Evolutionary conservation across 345 rosid species (phyloP).

Genomic region (Salix suchowensis): DNA sequence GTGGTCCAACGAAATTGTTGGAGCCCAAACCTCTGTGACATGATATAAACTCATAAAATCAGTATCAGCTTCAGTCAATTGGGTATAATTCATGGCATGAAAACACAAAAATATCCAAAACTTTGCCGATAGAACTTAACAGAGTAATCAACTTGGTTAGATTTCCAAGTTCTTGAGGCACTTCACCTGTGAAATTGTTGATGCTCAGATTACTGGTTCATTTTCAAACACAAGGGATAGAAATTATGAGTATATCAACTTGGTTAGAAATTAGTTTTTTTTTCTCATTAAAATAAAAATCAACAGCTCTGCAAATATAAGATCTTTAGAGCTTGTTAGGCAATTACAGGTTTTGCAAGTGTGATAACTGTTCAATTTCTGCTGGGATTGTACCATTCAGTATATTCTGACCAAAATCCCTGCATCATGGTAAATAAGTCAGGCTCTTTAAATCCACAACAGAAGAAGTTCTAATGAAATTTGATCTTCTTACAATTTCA

Average conservation of each 20-base stretch:
- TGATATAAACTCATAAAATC: not conserved
- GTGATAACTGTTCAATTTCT: slow-evolving; percentile 39
- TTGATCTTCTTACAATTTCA: slow-evolving; percentile 40
- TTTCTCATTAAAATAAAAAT: not conserved
- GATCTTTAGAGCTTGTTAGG: not conserved
- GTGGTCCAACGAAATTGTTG: slow-evolving; percentile 44
- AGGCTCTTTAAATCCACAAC: not conserved
- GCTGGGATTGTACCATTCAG: slow-evolving; percentile 45
- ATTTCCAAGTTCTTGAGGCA: slow-evolving; percentile 53
- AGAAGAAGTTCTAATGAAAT: not conserved
- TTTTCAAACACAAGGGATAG: slow-evolving; percentile 14
- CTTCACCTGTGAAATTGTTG: slow-evolving; percentile 50
- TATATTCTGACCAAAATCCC: slow-evolving; percentile 53
- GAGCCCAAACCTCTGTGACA: slow-evolving; percentile 52
- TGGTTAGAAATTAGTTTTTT: not conserved
- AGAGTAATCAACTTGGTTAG: slow-evolving; percentile 45
- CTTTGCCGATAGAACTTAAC: slow-evolving; percentile 32
- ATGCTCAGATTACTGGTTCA: slow-evolving; percentile 52
- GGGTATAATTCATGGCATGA: not conserved
- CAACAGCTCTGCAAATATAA: not conserved
- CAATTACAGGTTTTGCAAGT: slow-evolving; percentile 55
- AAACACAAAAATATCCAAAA: not conserved
- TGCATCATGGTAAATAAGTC: slow-evolving; percentile 17
- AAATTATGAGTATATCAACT: slow-evolving; percentile 6
- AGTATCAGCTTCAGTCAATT: not conserved